phyloP scores from a whole-genome alignment of 2,329 filamentous ascomycete genomes.

The Fusarium sp. region DNA sequence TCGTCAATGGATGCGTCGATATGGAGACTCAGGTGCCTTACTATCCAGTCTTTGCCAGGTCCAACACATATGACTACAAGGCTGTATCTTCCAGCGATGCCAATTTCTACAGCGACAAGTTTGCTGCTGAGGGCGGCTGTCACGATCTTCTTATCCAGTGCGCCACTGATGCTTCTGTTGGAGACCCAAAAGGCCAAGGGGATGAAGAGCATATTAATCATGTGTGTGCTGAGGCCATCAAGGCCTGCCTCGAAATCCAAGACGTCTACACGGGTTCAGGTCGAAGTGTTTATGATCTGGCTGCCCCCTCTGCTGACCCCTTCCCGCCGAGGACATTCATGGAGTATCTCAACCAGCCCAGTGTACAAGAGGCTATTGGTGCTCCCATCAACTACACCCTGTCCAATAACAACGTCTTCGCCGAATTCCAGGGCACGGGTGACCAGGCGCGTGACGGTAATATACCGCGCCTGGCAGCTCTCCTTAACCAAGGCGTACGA shows the following conservation, averaged over 20 bases:
- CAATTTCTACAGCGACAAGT: conserved; percentile 56
- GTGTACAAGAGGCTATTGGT: conserved; percentile 69
- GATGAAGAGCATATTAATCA: conserved; percentile 53
- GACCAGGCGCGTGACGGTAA: conserved; percentile 74
- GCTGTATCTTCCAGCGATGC: conserved; percentile 65
- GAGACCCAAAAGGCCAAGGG: conserved; percentile 57
- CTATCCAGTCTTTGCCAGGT: conserved; percentile 67
- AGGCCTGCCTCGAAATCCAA: conserved; percentile 62
- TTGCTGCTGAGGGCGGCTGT: conserved; percentile 58
- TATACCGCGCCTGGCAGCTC: conserved; percentile 66
- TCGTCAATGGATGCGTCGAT: conserved; percentile 78
- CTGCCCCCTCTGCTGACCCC: conserved; percentile 65
- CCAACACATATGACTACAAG: conserved; percentile 74
- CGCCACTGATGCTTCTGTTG: conserved; percentile 52
- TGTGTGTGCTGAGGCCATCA: conserved; percentile 64
- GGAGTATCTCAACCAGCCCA: conserved; percentile 71
- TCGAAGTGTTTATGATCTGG: conserved; percentile 70
- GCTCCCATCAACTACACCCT: conserved; percentile 70
- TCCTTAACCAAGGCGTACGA: conserved; percentile 71
- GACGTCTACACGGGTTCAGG: conserved; percentile 65
- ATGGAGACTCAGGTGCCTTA: conserved; percentile 68
- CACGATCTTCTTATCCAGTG: conserved; percentile 64
- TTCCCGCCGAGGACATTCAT: conserved; percentile 71
- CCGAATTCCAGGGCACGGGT: conserved; percentile 61
- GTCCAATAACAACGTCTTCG: conserved; percentile 58